A percentile compares a stretch with the other conserved stretches of the same genome.
These are phyloP conservation scores for Solanum pimpinellifolium DNA, from an alignment of 257 asterid genomes.

Conservation along the genomic window DNA sequence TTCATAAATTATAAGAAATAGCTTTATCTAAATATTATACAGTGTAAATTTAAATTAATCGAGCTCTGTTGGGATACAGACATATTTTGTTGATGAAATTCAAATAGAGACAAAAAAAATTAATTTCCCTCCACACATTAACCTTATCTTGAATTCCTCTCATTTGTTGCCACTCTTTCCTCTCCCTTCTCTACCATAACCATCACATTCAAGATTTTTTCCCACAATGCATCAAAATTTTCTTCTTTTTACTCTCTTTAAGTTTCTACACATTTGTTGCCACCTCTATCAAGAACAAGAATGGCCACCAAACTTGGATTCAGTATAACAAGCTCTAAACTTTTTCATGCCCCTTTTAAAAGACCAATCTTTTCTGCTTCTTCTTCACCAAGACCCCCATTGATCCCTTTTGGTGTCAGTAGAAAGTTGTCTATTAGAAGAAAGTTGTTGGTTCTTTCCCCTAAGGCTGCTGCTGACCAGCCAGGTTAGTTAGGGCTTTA, in stretches of 20 bases:
- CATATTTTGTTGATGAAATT: not conserved
- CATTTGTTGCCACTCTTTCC: conserved; percentile 7
- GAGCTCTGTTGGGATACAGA: fast-evolving
- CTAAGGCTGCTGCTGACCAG: conserved; percentile 72
- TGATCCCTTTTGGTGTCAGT: conserved; percentile 19
- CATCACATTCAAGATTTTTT: conserved; percentile 12
- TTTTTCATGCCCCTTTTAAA: conserved; percentile 29
- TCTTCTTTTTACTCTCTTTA: not conserved
- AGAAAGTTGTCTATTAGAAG: conserved; percentile 22
- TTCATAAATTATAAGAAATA: no score
- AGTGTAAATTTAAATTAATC: not conserved
- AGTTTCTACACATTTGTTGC: not conserved
- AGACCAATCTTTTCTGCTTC: conserved; percentile 33
- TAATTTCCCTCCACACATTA: conserved; percentile 67
- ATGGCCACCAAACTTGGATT: conserved; percentile 73
- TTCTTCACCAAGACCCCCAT: conserved; percentile 29
- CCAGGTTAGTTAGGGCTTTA: conserved; percentile 47
- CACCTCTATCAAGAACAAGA: conserved; percentile 18
- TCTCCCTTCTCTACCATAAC: conserved; percentile 10
- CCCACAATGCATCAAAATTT: conserved; percentile 21
- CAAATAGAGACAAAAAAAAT: not conserved
- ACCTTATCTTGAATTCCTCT: conserved; percentile 45
- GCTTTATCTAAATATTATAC: fast-evolving
- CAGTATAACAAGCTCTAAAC: conserved; percentile 29
- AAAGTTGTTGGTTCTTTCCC: conserved; percentile 32